Evolutionary conservation across 176 grass and related monocot genomes (phyloP), one percentile per base, ranked within the genome.

Genomic region (Hordeum marinum): DNA sequence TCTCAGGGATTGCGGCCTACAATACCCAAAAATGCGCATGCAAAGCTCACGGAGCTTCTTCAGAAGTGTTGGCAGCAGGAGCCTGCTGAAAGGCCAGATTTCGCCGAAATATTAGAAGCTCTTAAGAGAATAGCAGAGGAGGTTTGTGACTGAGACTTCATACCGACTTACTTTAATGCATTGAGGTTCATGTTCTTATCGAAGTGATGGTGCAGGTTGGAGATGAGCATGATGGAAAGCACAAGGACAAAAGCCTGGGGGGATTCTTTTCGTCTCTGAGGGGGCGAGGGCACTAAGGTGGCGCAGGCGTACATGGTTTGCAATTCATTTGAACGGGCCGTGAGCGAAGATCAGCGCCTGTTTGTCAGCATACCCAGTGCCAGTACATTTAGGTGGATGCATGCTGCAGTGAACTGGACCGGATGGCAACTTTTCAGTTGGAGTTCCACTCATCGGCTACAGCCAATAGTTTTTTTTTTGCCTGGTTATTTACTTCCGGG

Each of bases 41-140:
- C 88, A 69, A 99, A 92, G 82, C 89, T 99, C 43, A 55, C 90
- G 20, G 89, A 90, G 24, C 89, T 99, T 67, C 91, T 99, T 55
- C 91, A 96, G 82, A 99, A 85, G 85, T 99, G 93, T 43, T 97
- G 95, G 95, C 77, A 82, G 72, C 91, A 95, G 63, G 88, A 94
- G 9, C 87, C 93, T 23, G 72, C 74, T 57, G 35, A 95, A 82
- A 80, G 90, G 72, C 91, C 94, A 70, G 84, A 94, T 59, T 95
- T 95, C 80, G 83, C 88, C 23, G 88, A 94, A 72, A 95, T 94
- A 54, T 85, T 98, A 52, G 88, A 86, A 77, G 92, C 67, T 64
- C 87, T 92, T 42, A 79, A 94, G 63, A 87, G 43, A 80, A 85
- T 94, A 67, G 82, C 83, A 23, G 94, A 92, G 60, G 93, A 98